Evolutionary conservation across 176 grass and related monocot genomes (phyloP).

Genomic region (barley (Hordeum vulgare)): MorexV3_pseudomolecules_assembly NC_058522.1:356284825-356285324

Average conservation of each 20-base stretch:
- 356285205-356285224: conserved; percentile 97
- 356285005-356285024: conserved; percentile 65
- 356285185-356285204: conserved; percentile 69
- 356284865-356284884: not conserved
- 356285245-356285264: conserved; percentile 67
- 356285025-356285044: conserved; percentile 89
- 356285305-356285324: not conserved
- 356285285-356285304: not conserved
- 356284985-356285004: conserved; percentile 3
- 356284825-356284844: not conserved
- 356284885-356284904: not conserved
- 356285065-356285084: conserved; percentile 87
- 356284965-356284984: not conserved
- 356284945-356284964: not conserved
- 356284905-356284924: not conserved
- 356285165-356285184: conserved; percentile 49
- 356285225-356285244: conserved; percentile 87
- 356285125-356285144: not conserved
- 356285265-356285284: conserved; percentile 56
- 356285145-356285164: conserved; percentile 54
- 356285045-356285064: conserved; percentile 79
- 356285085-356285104: not conserved
- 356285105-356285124: not conserved
- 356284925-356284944: not conserved
- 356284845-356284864: not conserved